A percentile compares a stretch with the other conserved stretches of the same genome.
Evolutionary conservation across 2,329 filamentous ascomycete genomes (phyloP).

Genomic region (Curvularia eragrostidis): DNA sequence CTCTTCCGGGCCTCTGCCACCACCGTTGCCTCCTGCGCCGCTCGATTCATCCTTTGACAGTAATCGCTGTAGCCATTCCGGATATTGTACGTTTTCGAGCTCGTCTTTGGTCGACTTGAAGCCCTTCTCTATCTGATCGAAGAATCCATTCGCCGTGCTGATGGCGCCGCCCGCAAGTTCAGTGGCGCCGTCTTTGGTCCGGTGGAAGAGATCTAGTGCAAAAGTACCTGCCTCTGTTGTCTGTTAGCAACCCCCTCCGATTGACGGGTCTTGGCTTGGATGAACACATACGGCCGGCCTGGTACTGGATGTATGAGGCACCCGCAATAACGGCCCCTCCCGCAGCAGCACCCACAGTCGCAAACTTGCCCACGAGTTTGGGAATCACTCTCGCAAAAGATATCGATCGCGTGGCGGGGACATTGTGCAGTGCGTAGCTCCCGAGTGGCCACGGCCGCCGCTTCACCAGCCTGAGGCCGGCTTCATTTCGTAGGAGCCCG

Average conservation of each 20-base stretch:
- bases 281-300: conserved; percentile 76
- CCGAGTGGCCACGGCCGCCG: conserved; percentile 78
- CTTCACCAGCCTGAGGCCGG: conserved; percentile 45
- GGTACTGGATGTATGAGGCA: conserved; percentile 93
- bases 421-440: conserved; percentile 81
- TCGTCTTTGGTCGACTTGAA: conserved; percentile 86
- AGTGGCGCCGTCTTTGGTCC: conserved; percentile 73
- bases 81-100: conserved; percentile 72
- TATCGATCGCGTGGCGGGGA: conserved; percentile 67
- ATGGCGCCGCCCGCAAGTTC: conserved; percentile 73
- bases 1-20: conserved; percentile 52
- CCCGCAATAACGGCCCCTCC: conserved; percentile 87
- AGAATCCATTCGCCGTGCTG: conserved; percentile 74
- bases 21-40: conserved; percentile 48
- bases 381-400: conserved; percentile 77
- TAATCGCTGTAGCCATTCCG: conserved; percentile 79
- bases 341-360: conserved; percentile 86
- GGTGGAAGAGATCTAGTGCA: conserved; percentile 75
- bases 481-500: conserved; percentile 48
- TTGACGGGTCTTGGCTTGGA: conserved; percentile 1
- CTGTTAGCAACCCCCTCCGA: conserved; percentile 49
- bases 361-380: conserved; percentile 88
- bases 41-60: conserved; percentile 55
- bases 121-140: conserved; percentile 77
- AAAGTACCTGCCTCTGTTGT: conserved; percentile 74